Percentiles rank a stretch among this genome's conserved stretches.
These are phyloP conservation scores for Sphagnum fallax DNA, from an alignment of 228 moss, liverwort and hornwort species.

Conservation along the genomic window DNA sequence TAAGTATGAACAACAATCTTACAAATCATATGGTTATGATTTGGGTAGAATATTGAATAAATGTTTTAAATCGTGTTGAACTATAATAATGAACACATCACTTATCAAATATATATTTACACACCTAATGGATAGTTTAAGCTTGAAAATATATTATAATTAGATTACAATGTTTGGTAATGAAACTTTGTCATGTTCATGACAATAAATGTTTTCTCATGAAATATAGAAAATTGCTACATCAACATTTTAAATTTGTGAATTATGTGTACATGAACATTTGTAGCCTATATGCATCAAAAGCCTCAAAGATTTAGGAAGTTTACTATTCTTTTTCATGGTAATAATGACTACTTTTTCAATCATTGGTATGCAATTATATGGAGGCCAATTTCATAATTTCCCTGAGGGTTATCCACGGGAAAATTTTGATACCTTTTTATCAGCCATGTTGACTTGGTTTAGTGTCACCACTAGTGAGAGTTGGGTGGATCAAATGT, in stretches of 20 bases:
- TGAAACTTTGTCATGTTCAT: no score
- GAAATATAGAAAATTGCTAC: background rate
- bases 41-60: no score
- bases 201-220: no score
- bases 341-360: constrained; percentile 48
- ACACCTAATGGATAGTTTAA: no score
- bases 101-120: no score
- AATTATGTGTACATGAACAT: background rate
- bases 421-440: constrained; percentile 64
- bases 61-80: no score
- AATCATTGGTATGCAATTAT: constrained; percentile 76
- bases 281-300: constrained; percentile 53
- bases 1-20: no score
- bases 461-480: constrained; percentile 75
- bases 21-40: no score
- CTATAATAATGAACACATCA: no score
- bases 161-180: no score
- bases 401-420: constrained; percentile 64
- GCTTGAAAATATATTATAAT: no score
- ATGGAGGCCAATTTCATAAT: constrained; percentile 39
- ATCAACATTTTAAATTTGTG: background rate
- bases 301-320: constrained; percentile 53
- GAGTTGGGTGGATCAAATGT: constrained; percentile 81
- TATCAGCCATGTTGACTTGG: constrained; percentile 48
- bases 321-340: constrained; percentile 55